Percentiles rank a stretch among this genome's conserved stretches.
Evolutionary conservation across 345 rosid genomes (phyloP).

Genomic region (Eucalyptus regnans): DNA sequence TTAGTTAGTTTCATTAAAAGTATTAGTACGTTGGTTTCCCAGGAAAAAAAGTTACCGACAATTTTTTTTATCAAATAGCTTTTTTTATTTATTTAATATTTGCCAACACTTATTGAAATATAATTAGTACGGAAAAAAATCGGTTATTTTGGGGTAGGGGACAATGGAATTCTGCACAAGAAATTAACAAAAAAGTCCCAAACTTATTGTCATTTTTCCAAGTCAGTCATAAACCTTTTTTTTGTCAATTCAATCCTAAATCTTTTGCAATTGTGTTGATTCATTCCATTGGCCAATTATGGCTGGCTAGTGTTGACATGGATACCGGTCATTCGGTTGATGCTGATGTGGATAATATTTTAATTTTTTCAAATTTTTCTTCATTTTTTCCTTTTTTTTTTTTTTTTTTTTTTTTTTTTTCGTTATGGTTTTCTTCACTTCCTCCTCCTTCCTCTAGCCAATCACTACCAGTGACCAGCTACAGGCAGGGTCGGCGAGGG

Average conservation of each 20-base stretch:
- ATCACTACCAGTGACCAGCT: fast-evolving
- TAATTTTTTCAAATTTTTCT: too few species aligned
- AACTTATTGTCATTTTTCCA: fast-evolving
- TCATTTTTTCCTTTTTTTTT: too few species aligned
- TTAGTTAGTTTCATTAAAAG: neutral
- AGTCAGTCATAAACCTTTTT: too few species aligned
- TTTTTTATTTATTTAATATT: too few species aligned
- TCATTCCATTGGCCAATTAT: too few species aligned
- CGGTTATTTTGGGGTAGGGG: neutral
- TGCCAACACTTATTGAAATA: neutral
- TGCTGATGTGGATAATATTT: too few species aligned
- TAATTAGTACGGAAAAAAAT: neutral
- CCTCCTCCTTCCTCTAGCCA: too few species aligned
- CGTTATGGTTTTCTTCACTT: too few species aligned
- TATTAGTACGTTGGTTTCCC: neutral
- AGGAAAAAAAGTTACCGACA: too few species aligned
- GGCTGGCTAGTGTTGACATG: too few species aligned
- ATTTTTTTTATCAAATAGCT: neutral
- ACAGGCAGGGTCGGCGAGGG: fast-evolving
- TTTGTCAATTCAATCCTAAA: fast-evolving
- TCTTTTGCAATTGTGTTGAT: fast-evolving
- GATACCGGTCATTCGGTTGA: fast-evolving
- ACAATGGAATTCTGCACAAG: fast-evolving
- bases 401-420: fast-evolving
- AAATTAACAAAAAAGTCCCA: too few species aligned